phyloP scores from a whole-genome alignment of 306 rosid genomes.

The peach (Prunus persica) region Prunus_persica_NCBIv2 NC_034015.1:10289501-10290000 shows the following conservation, averaged over 20 bases:
- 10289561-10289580: background rate
- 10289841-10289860: background rate
- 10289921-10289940: background rate
- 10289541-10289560: background rate
- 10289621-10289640: background rate
- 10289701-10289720: background rate
- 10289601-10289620: background rate
- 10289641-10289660: background rate
- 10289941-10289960: background rate
- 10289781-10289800: background rate
- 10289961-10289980: background rate
- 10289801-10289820: background rate
- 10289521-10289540: background rate
- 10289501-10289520: background rate
- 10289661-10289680: background rate
- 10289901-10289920: background rate
- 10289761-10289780: background rate
- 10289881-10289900: background rate
- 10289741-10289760: background rate
- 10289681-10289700: background rate
- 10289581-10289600: background rate
- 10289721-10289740: background rate
- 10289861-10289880: background rate
- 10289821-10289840: background rate
- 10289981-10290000: background rate